These are phyloP conservation scores for Nannizziopsis arthrosporioides DNA, from an alignment of 2,329 filamentous ascomycete genomes.

Conservation along the genomic window DNA sequence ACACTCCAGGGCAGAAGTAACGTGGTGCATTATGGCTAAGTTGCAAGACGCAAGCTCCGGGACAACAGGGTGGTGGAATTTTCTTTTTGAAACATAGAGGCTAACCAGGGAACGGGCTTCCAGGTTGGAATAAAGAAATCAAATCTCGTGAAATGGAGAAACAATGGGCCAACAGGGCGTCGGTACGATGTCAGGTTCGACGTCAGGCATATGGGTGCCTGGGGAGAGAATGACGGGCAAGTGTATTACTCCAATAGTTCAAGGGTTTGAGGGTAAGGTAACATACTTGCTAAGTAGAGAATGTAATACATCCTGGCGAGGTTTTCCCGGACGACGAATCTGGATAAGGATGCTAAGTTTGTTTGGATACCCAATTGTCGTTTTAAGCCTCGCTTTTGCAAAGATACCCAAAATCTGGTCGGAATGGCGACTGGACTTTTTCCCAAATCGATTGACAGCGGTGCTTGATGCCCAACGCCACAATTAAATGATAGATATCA, in stretches of 20 bases:
- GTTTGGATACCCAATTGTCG: conserved; percentile 16
- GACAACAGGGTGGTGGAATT: background rate
- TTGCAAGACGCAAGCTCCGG: background rate
- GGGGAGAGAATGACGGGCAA: background rate
- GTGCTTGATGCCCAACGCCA: conserved; percentile 14
- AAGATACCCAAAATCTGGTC: conserved; percentile 2
- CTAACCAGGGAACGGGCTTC: background rate
- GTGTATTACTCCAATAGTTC: conserved; percentile 5
- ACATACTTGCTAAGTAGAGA: conserved; percentile 65
- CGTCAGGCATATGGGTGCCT: background rate
- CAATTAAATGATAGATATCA: conserved; percentile 11
- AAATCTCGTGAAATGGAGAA: background rate
- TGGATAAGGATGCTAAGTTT: conserved; percentile 1
- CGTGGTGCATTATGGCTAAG: conserved; percentile 1
- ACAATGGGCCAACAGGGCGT: background rate
- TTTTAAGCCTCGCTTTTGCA: conserved; percentile 9
- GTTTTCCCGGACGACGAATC: conserved; percentile 10
- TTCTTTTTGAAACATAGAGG: background rate
- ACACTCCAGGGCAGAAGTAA: conserved; percentile 3
- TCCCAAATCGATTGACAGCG: conserved; percentile 7
- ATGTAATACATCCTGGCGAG: conserved; percentile 37
- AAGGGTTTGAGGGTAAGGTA: conserved; percentile 16
- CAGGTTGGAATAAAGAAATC: background rate
- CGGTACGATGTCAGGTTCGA: conserved; percentile 1
- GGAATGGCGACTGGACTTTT: background rate